Conservation (phyloP, 257 asterid genomes). For the Solanum corneliomulleri region DNA sequence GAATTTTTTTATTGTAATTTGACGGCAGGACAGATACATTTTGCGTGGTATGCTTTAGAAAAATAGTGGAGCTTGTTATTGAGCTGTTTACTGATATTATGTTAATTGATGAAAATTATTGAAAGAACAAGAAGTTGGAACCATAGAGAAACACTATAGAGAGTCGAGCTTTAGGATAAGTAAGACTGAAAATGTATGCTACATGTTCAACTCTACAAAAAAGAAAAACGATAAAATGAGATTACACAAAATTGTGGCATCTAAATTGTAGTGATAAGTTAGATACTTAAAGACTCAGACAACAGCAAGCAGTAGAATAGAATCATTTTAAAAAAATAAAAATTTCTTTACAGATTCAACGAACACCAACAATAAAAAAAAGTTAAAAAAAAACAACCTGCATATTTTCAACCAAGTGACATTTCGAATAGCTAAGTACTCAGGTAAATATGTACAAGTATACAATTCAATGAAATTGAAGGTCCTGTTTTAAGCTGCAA, state of each 20-base stretch:
- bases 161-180: neutral
- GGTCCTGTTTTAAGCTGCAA: neutral
- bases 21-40: neutral
- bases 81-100: neutral
- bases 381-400: neutral
- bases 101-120: neutral
- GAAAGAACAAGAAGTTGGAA: neutral
- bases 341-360: neutral
- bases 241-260: neutral
- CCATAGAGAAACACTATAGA: neutral
- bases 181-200: neutral
- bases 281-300: neutral
- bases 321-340: neutral
- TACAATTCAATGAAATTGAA: neutral
- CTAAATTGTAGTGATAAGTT: neutral
- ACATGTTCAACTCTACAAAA: neutral
- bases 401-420: neutral
- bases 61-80: neutral
- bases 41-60: neutral
- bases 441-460: slow-evolving; percentile 5
- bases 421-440: neutral
- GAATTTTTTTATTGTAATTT: no score
- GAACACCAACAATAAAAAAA: neutral
- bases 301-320: neutral
- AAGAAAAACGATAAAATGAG: neutral